Base-by-base conservation (phyloP, 2,329 filamentous ascomycete genomes). In the Diaporthe sp. region DNA sequence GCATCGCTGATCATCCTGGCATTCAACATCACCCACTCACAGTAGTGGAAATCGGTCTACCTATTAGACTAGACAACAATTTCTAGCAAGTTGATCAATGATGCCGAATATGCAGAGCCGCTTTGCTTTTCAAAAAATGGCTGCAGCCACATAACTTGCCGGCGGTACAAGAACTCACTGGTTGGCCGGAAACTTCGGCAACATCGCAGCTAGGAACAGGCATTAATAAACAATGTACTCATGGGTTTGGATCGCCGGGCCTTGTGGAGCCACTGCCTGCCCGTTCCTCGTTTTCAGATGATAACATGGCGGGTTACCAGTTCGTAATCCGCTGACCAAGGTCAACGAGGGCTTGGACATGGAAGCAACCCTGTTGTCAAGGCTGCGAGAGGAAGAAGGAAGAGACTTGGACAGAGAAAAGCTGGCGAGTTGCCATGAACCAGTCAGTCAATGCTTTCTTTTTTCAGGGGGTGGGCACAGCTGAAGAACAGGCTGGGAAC, bases 131-230 rank as follows among this genome's bases (percentile, higher is more conserved):
- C 25, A 19, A n/a, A 22, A 42, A 31, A 22, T 15, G 42, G 28
- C 61, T 34, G 28, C 12, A 5, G 22, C 31, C 15, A 8, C 31
- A 28, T 17, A 19, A 9, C 19, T 15, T 53, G 46, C 46, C 17
- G 46, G 46, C 31, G 22, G 22, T 46, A 13, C 12, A 17, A n/a
- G 13, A n/a, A 19, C 13, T 2, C 25, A 25, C 46, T 53, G 65
- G 22, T 68, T 42, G 15, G 22, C 44, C 46, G 46, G 65, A 34
- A 55, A 34, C 22, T 22, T 55, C 65, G 65, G 65, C 65, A 55
- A 42, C 15, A 42, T 4, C 28, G 28, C 44, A 68, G 22, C 28
- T 37, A 53, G 28, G 42, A 25, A 19, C n/a, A 65, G 39, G 39
- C 25, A 25, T 68, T 39, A 10, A 12, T 53, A 28, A 19, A 42